phyloP scores from a whole-genome alignment of 176 grass and related monocot genomes.

The Lolium multiflorum region DNA sequence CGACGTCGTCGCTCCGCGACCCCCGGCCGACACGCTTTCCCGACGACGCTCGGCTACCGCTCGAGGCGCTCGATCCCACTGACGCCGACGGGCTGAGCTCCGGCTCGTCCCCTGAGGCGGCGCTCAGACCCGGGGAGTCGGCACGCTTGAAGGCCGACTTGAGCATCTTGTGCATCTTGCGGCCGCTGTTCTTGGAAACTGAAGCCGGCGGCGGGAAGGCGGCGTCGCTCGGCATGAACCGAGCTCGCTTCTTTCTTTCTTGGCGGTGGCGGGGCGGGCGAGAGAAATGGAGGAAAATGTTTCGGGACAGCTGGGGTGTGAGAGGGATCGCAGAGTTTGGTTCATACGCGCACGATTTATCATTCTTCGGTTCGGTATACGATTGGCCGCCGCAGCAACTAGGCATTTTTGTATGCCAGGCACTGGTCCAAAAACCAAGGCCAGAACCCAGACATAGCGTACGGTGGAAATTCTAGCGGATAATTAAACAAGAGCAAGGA shows the following conservation, averaged over 20 bases:
- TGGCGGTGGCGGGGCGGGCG: not conserved
- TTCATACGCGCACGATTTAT: slow-evolving; percentile 18
- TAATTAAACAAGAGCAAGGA: too few relatives aligned
- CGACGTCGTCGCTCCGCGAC: slow-evolving; percentile 10
- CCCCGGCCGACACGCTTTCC: slow-evolving; percentile 13
- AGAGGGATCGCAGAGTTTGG: not conserved
- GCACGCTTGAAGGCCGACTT: slow-evolving; percentile 71
- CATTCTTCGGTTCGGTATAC: not conserved
- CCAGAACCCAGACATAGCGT: not conserved
- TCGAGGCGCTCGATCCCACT: slow-evolving; percentile 35
- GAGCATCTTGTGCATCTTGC: slow-evolving; percentile 61
- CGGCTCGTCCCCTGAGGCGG: slow-evolving; percentile 24
- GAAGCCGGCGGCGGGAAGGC: not conserved
- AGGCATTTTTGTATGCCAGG: not conserved
- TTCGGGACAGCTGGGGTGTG: not conserved
- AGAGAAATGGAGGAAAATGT: not conserved
- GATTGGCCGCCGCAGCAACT: not conserved
- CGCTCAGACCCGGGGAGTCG: slow-evolving; percentile 15
- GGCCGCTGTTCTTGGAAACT: slow-evolving; percentile 32
- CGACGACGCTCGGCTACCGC: slow-evolving; percentile 34
- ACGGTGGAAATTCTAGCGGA: not conserved
- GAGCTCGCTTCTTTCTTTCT: not conserved
- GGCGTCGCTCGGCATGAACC: slow-evolving; percentile 35
- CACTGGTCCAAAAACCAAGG: not conserved
- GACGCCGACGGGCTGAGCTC: slow-evolving; percentile 45